Evolutionary conservation across 1,139 yeast species (phyloP), one percentile per base, ranked within the genome.

Genomic region (Eremothecium gossypii): DNA sequence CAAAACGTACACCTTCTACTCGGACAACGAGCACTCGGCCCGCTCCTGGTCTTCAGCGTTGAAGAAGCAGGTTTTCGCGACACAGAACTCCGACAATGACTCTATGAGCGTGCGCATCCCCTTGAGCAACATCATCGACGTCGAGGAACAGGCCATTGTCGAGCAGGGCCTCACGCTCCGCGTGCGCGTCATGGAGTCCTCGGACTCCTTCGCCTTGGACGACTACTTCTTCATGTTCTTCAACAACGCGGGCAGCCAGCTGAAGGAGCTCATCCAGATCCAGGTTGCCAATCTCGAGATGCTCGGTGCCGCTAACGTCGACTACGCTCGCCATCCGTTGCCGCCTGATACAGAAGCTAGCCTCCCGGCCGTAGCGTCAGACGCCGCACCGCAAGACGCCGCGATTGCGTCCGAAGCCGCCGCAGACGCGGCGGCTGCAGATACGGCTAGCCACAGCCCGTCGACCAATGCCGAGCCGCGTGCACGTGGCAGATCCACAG

Each of bases 101-200:
- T 80, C 81, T 48, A 94, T 86, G 8, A 74, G 83, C 31, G 68
- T 89, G 11, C 83, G 83, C 52, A 76, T 89, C 7, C 96, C 97
- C 0, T 59, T 83, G 23, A 73, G 70, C 33, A 80, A 79, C 52
- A 67, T 89, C n/a, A 55, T 77, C 10, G 85, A 80, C 49, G 59
- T 77, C 30, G 84, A 77, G 49, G 67, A 74, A 49, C 70, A 71
- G 27, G 54, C 69, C 11, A 69, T 76, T 9, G 64, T 76, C 41
- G 77, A 76, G 9, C 58, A 61, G 23, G 74, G 79, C 4, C 69
- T 64, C 30, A 71, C 76, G 4, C 51, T 73, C 32, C 65, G 68
- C 42, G 47, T 73, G 14, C 62, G 73, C 42, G 78, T 74, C 0
- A 60, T 76, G 41, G 79, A 78, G 50, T 69, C 70, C 36, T 65